Base-by-base conservation (phyloP, 352 stramenopile species). In the Phytophthora foliorum region DNA sequence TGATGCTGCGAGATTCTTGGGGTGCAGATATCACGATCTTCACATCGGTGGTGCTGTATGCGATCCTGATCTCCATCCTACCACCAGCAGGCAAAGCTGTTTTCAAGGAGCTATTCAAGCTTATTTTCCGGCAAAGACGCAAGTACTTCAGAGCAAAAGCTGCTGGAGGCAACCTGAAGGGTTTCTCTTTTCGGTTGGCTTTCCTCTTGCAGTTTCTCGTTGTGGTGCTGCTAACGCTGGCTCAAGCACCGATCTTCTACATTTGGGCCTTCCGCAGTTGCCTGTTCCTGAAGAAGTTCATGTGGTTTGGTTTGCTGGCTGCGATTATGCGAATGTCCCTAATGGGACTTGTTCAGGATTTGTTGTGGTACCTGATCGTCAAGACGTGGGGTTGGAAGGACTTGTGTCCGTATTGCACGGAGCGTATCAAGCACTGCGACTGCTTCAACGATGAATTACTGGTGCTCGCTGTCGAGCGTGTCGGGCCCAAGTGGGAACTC, bases 21-120 rank as follows among this genome's bases (percentile, higher is more conserved):
- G 77, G 75, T 29, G 60, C 72, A 17, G 56, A 75, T 22, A 60
- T 90, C 17, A 79, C 77, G 4, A 52, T 87, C 9, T 67, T 79
- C 21, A 74, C 56, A 9, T 81, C 74, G 0, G 73, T 89, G 1
- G 46, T 86, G 2, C 17, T 88, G 44, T 91, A 90, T 57, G 85
- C 75, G n/a, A 64, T 88, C 24, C 42, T 85, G 25, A 74, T 90
- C 22, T 78, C 78, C 36, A 62, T 91, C 3, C 53, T 89, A 17
- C 83, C 83, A 34, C 78, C 83, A 21, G 72, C 80, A 9, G 81
- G 77, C n/a, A 91, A 91, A 24, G 83, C 83, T 48, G 56, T 89
- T 17, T 91, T 91, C 56, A 91, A 91, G 46, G 83, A 91, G 67
- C 74, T 91, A 27, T 91, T 90, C 65, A 91, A 91, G 65, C 69